Base-by-base conservation (phyloP, 2,329 filamentous ascomycete species). In the Elsinoe arachidis region DNA sequence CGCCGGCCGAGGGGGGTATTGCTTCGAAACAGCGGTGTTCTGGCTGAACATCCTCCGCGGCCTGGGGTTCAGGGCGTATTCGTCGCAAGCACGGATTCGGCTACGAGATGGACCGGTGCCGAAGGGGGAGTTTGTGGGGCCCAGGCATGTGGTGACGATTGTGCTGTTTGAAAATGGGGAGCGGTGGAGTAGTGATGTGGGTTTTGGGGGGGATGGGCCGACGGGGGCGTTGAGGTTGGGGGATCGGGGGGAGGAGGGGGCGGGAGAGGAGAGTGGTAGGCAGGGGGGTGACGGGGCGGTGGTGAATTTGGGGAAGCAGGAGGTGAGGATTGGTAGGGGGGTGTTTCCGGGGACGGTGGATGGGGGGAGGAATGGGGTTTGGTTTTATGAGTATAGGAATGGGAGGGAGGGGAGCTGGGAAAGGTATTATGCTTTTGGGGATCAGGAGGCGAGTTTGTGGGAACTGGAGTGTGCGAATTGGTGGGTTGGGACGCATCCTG, bases 181-280 rank as follows among this genome's bases (percentile, higher is more conserved):
- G 26, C 71, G 74, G 58, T 84, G 78, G 68, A 70, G 78, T 64
- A 68, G 81, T 9, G 85, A 88, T 65, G 80, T 84, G 10, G 81
- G 78, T 3, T 87, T 87, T 64, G 85, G 85, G 47, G 80, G 80
- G 17, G 80, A 84, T 63, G 80, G 80, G 6, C 74, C 82, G 2
- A 84, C 79, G 1, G 69, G 70, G 14, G 83, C 84, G 5, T 68
- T 87, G 37, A 77, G 76, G 1, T 70, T 88, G 35, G 37, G 17
- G 19, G 35, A 41, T 15, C 2, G 34, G 37, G 53, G 43, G 38
- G 12, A 23, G 14, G 15, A 15, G 17, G 53, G 33, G 14, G 37
- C 11, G 3, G 38, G 6, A 4, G 9, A 14, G 23, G 37, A 17
- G 19, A 5, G 3, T 14, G 26, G 4, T 2, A 17, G 30, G 6